A percentile compares a stretch with the other conserved stretches of the same genome.
Conservation (phyloP, 345 rosid genomes). For the Sonneratia alba region DNA sequence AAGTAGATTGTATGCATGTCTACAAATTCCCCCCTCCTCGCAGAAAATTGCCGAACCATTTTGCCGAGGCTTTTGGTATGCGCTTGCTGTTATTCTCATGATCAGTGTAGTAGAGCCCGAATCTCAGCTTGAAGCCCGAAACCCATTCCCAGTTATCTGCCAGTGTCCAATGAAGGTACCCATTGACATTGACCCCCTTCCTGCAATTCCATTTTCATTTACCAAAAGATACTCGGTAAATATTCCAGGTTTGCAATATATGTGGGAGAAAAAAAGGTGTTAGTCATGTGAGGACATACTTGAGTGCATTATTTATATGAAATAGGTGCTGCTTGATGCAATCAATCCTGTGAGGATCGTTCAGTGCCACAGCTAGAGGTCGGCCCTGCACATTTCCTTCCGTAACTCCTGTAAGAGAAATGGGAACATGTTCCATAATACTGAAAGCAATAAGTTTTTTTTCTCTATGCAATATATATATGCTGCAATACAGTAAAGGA, state of each 20-base stretch:
- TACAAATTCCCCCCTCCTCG: background rate
- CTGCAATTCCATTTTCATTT: background rate
- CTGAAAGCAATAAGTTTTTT: background rate
- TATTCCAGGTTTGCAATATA: background rate
- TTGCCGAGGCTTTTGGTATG: conserved; percentile 43
- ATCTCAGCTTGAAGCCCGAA: conserved; percentile 31
- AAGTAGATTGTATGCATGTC: too few relatives aligned
- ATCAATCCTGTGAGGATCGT: conserved; percentile 25
- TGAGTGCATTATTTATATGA: conserved; percentile 11
- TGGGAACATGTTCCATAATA: background rate
- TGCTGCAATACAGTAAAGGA: background rate
- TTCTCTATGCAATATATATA: conserved; percentile 8
- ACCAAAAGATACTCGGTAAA: background rate
- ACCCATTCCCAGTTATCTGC: conserved; percentile 56
- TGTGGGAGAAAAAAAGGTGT: background rate
- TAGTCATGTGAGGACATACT: conserved; percentile 12
- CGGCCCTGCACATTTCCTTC: conserved; percentile 11
- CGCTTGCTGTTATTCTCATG: conserved; percentile 30
- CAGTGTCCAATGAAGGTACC: conserved; percentile 51
- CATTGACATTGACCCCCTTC: conserved; percentile 42
- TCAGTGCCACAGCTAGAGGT: background rate
- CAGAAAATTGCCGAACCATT: conserved; percentile 42
- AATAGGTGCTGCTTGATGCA: conserved; percentile 20
- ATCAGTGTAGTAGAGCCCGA: conserved; percentile 52
- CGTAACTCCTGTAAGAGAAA: background rate